Conservation (phyloP, 2,329 filamentous ascomycete genomes). For the Hypoxylon sp. region DNA sequence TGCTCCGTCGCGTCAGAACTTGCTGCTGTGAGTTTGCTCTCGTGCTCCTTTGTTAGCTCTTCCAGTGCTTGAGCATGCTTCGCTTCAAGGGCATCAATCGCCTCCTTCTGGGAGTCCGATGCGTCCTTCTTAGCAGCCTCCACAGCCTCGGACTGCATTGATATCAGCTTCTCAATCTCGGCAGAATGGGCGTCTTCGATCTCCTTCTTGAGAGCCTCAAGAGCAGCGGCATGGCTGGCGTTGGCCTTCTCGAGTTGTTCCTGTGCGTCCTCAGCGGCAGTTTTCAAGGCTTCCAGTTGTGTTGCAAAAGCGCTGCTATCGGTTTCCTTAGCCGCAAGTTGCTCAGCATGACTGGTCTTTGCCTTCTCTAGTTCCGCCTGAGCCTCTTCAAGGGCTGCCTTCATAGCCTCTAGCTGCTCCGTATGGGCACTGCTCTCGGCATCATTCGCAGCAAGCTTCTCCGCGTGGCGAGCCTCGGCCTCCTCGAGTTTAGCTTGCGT, state of each 20-base stretch:
- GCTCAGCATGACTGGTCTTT: conserved; percentile 39
- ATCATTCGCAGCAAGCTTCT: conserved; percentile 47
- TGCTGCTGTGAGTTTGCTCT: conserved; percentile 43
- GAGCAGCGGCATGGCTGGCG: conserved; percentile 45
- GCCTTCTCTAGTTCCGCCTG: conserved; percentile 43
- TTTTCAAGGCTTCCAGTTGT: conserved; percentile 43
- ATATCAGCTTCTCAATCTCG: conserved; percentile 57
- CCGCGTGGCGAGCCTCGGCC: conserved; percentile 33
- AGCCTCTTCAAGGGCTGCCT: conserved; percentile 46
- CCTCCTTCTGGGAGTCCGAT: conserved; percentile 39
- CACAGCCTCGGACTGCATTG: conserved; percentile 54
- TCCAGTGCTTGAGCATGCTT: conserved; percentile 58
- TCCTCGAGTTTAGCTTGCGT: conserved; percentile 44
- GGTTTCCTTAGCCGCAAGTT: conserved; percentile 38
- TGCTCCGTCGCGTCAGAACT: conserved; percentile 44
- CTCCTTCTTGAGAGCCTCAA: conserved; percentile 53
- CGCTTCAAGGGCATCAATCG: conserved; percentile 50
- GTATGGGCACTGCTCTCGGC: conserved; percentile 47
- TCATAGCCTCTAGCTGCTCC: conserved; percentile 49
- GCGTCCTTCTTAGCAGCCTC: conserved; percentile 54
- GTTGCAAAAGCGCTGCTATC: conserved; percentile 35
- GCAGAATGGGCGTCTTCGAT: conserved; percentile 51
- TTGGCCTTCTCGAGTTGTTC: conserved; percentile 48
- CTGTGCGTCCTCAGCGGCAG: conserved; percentile 41
- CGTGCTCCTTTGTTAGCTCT: conserved; percentile 51